phyloP scores from a whole-genome alignment of 192 early-diverging fungal species.

The Coemansia sp. region DNA sequence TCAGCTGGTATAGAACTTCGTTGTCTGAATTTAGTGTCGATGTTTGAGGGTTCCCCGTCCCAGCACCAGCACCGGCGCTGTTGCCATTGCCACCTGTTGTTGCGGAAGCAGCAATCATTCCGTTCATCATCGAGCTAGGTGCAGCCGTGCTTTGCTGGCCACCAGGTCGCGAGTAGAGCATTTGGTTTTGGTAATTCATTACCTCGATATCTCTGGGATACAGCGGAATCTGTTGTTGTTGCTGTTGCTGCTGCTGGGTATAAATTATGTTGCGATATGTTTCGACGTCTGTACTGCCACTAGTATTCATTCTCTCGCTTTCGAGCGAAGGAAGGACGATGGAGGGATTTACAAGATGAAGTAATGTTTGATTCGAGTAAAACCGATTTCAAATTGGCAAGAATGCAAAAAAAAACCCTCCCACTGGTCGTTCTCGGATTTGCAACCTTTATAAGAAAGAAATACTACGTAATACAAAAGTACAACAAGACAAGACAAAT shows the following conservation, averaged over 20 bases:
- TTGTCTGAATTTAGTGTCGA: slow-evolving; percentile 57
- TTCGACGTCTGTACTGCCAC: slow-evolving; percentile 10
- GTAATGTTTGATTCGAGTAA: too few species aligned
- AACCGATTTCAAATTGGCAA: background rate
- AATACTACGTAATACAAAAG: background rate
- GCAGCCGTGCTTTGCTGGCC: slow-evolving; percentile 10
- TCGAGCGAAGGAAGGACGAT: background rate
- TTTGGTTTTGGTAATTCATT: slow-evolving; percentile 43
- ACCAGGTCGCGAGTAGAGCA: slow-evolving; percentile 31
- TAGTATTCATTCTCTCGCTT: slow-evolving; percentile 32
- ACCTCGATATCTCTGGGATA: background rate
- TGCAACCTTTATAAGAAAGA: background rate
- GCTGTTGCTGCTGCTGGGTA: slow-evolving; percentile 34
- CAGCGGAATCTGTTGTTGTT: slow-evolving; percentile 19
- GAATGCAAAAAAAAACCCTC: background rate
- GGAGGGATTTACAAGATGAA: background rate
- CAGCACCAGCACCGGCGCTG: background rate
- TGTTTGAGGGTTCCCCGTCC: slow-evolving; percentile 1
- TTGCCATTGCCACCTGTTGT: slow-evolving; percentile 2
- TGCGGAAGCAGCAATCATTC: slow-evolving; percentile 6
- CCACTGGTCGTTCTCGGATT: background rate
- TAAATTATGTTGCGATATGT: slow-evolving; percentile 14
- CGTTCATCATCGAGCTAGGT: slow-evolving; percentile 1
- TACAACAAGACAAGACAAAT: background rate
- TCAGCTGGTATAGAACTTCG: slow-evolving; percentile 78